Conservation (phyloP, 2,329 filamentous ascomycete genomes). For the Eutypa lata region DNA sequence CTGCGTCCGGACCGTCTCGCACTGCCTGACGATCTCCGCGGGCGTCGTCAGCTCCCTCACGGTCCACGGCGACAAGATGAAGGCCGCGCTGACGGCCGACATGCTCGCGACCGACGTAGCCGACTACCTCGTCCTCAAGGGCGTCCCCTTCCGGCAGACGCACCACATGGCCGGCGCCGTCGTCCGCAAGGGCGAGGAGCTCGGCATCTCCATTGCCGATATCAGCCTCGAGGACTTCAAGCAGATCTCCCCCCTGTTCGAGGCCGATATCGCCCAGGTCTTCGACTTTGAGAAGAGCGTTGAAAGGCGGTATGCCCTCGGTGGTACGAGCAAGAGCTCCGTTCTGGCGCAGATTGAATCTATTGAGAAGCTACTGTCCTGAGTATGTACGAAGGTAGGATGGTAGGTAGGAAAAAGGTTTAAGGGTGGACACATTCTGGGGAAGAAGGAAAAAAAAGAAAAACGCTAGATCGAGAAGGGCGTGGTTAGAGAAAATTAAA, state of each 20-base stretch:
- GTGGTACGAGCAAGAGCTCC: constrained; percentile 71
- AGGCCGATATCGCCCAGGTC: constrained; percentile 64
- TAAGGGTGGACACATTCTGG: no score
- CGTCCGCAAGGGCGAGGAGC: constrained; percentile 69
- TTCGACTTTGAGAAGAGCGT: constrained; percentile 84
- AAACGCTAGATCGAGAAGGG: no score
- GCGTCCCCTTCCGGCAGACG: constrained; percentile 78
- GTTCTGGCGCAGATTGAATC: constrained; percentile 63
- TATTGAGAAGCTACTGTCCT: constrained; percentile 35
- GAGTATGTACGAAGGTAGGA: no score
- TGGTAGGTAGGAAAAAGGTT: no score
- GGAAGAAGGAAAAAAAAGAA: no score
- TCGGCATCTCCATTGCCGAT: constrained; percentile 67
- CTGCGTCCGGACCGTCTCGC: constrained; percentile 74
- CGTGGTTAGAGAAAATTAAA: no score
- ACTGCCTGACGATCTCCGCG: constrained; percentile 79
- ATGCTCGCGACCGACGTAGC: constrained; percentile 77
- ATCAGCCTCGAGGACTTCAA: constrained; percentile 65
- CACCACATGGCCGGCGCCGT: constrained; percentile 77
- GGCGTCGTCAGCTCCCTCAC: constrained; percentile 63
- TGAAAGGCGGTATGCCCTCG: constrained; percentile 72
- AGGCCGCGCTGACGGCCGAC: constrained; percentile 71
- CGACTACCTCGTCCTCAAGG: constrained; percentile 65
- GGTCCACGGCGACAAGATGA: constrained; percentile 72
- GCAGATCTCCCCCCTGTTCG: constrained; percentile 61